These are phyloP conservation scores for Panicum virgatum DNA, from an alignment of 202 grass and related monocot species.

Conservation along the genomic window DNA sequence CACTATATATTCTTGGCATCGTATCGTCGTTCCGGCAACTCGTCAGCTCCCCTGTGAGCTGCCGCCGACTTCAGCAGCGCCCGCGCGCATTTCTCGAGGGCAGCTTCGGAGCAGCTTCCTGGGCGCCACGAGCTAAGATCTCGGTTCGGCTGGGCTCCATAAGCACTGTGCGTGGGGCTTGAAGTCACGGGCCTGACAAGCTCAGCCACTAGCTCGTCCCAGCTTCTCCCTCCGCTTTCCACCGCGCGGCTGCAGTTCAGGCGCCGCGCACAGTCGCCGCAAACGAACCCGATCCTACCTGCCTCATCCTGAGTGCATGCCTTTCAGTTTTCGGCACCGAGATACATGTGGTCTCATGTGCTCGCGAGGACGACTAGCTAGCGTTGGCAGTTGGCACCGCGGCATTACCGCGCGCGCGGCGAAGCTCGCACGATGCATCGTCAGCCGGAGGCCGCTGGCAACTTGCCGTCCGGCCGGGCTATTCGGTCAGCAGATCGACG, in stretches of 20 bases:
- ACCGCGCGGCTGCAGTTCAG: constrained; percentile 16
- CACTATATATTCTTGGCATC: neutral
- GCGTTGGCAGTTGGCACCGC: neutral
- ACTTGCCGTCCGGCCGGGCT: neutral
- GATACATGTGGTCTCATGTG: too few species aligned
- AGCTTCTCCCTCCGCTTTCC: neutral
- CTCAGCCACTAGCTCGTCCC: constrained; percentile 32
- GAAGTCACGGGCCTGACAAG: constrained; percentile 36
- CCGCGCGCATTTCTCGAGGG: neutral
- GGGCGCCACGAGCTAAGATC: neutral
- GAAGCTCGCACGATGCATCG: constrained; percentile 19
- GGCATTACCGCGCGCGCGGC: constrained; percentile 11
- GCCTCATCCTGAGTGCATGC: neutral
- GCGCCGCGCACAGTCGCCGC: constrained; percentile 18
- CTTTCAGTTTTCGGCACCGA: constrained; percentile 20
- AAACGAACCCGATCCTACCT: constrained; percentile 19
- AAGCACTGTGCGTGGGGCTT: constrained; percentile 21
- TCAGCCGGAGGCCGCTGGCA: neutral
- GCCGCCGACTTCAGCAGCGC: neutral
- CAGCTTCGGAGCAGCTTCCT: too few species aligned
- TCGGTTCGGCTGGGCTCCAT: constrained; percentile 45
- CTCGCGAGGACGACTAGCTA: neutral
- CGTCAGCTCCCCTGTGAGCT: too few species aligned
- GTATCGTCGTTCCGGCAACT: neutral
- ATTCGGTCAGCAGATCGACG: neutral